Evolutionary conservation across 1,284 basidiomycete species (phyloP).

Genomic region (Phenoliferia sp.): DNA sequence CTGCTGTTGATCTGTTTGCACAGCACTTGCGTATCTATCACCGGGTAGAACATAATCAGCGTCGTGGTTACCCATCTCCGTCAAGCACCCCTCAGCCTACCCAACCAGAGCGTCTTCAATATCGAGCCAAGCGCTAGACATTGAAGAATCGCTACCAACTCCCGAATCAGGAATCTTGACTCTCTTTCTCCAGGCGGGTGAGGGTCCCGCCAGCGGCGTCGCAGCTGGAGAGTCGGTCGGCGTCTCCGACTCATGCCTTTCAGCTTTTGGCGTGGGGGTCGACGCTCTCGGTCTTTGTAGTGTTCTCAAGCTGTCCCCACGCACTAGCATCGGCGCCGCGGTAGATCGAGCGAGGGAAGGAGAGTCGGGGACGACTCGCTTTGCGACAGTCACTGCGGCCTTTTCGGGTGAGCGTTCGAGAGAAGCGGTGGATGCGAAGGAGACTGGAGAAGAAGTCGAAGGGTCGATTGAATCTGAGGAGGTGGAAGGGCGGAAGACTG

Average conservation of each 20-base stretch:
- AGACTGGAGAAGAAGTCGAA: neutral
- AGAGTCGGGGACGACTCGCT: neutral
- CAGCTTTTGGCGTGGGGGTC: neutral
- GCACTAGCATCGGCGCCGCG: neutral
- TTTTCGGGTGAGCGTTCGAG: neutral
- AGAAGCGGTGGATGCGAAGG: neutral
- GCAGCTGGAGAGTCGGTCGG: neutral
- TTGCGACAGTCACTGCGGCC: neutral
- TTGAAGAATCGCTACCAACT: slow-evolving; percentile 9
- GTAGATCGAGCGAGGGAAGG: neutral
- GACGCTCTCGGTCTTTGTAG: neutral
- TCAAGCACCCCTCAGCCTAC: slow-evolving; percentile 7
- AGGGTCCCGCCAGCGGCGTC: neutral
- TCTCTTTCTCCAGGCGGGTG: slow-evolving; percentile 1
- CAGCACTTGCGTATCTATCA: slow-evolving; percentile 10
- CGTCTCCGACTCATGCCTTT: neutral
- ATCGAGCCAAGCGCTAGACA: slow-evolving; percentile 22
- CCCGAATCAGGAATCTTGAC: slow-evolving; percentile 14
- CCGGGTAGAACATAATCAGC: neutral
- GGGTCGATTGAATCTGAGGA: neutral
- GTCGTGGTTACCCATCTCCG: neutral
- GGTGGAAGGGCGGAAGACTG: neutral
- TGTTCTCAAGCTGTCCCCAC: neutral
- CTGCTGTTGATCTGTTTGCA: slow-evolving; percentile 10
- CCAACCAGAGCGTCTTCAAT: slow-evolving; percentile 16